Evolutionary conservation across 2,329 filamentous ascomycete species (phyloP).

Genomic region (Sporothrix sp.): DNA sequence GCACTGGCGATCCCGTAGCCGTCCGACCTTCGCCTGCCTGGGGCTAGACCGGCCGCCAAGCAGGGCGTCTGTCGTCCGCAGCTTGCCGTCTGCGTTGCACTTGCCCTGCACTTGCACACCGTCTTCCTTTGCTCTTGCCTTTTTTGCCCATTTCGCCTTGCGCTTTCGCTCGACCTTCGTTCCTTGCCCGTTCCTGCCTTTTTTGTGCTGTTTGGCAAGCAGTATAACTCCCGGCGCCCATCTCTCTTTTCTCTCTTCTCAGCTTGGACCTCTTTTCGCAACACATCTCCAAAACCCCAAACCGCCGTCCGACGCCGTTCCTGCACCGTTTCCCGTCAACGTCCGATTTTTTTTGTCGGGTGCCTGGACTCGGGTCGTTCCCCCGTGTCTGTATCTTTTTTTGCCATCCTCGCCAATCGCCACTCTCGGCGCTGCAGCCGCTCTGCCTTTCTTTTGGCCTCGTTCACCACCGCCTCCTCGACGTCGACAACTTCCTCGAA

Average conservation of each 20-base stretch:
- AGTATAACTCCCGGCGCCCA: no score
- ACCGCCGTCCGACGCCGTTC: no score
- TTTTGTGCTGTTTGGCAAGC: neutral
- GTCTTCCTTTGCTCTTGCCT: neutral
- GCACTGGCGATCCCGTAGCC: neutral
- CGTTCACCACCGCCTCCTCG: neutral
- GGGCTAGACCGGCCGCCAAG: constrained; percentile 2
- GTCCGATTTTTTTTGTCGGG: no score
- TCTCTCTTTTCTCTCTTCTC: no score
- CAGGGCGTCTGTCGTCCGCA: neutral
- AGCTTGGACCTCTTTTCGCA: no score
- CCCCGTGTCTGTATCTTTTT: no score
- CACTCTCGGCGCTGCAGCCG: no score
- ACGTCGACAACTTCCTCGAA: neutral
- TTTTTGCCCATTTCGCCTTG: neutral
- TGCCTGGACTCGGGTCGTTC: no score
- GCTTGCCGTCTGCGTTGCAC: neutral
- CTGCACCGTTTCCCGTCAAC: no score
- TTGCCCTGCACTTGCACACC: no score
- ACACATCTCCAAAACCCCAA: no score
- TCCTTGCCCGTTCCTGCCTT: neutral
- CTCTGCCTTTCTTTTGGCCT: neutral
- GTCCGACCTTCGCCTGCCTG: neutral
- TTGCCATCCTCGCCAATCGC: no score
- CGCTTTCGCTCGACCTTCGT: neutral